Conservation (phyloP, 1,284 basidiomycete genomes). For the Ustilago esculenta region DNA sequence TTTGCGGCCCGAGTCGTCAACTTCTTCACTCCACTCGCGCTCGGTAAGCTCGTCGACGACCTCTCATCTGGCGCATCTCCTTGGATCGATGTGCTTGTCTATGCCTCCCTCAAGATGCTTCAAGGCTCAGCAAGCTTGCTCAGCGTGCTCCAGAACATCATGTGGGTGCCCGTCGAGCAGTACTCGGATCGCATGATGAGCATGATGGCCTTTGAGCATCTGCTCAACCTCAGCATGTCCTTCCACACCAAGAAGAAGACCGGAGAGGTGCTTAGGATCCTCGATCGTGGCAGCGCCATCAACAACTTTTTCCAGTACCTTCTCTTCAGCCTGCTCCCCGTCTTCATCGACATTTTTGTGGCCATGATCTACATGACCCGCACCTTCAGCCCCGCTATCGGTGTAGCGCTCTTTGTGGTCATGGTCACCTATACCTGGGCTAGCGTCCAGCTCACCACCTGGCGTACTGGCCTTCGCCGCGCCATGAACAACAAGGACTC, state of each 20-base stretch:
- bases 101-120: slow-evolving; percentile 67
- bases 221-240: slow-evolving; percentile 75
- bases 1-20: slow-evolving; percentile 80
- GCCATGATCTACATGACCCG: slow-evolving; percentile 74
- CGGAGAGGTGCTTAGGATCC: slow-evolving; percentile 75
- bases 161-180: slow-evolving; percentile 84
- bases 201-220: slow-evolving; percentile 65
- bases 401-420: slow-evolving; percentile 78
- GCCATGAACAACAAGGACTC: slow-evolving; percentile 58
- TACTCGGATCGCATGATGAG: slow-evolving; percentile 72
- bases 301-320: slow-evolving; percentile 69
- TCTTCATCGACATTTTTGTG: slow-evolving; percentile 77
- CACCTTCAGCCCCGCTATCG: slow-evolving; percentile 75
- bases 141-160: slow-evolving; percentile 54
- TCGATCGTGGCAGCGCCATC: slow-evolving; percentile 75
- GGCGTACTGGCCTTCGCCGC: slow-evolving; percentile 74
- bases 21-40: slow-evolving; percentile 76
- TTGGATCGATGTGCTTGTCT: slow-evolving; percentile 60
- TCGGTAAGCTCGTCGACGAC: slow-evolving; percentile 75
- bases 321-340: slow-evolving; percentile 81
- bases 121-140: slow-evolving; percentile 68
- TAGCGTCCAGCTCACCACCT: slow-evolving; percentile 75
- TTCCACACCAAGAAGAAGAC: slow-evolving; percentile 81
- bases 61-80: slow-evolving; percentile 55
- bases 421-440: slow-evolving; percentile 82